These are phyloP conservation scores for Saitozyma sp. DNA, from an alignment of 768 basidiomycete genomes.

Conservation along the genomic window DNA sequence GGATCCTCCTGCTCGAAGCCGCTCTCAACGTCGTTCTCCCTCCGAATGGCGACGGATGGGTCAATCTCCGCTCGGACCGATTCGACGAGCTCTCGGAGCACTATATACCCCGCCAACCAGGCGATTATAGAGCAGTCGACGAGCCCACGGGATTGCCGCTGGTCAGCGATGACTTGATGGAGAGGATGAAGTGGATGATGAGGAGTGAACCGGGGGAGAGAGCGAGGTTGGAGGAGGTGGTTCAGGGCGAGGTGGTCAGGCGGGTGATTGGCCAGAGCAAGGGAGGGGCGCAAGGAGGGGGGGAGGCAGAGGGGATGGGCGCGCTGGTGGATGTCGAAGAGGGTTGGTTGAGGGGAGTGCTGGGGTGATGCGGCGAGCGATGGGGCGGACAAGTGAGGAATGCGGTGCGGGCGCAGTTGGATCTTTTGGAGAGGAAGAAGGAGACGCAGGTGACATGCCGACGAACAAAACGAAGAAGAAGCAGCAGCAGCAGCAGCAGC, in stretches of 20 bases:
- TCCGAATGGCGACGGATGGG: slow-evolving; percentile 82
- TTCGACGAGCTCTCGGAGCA: slow-evolving; percentile 61
- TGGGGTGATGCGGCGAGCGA: not conserved
- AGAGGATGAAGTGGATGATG: slow-evolving; percentile 41
- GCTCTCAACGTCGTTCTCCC: slow-evolving; percentile 95
- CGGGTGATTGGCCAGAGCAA: slow-evolving; percentile 10
- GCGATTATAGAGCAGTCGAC: not conserved
- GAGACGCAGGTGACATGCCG: no score
- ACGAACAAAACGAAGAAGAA: no score
- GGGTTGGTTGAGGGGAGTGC: slow-evolving; percentile 9
- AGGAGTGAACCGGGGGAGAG: slow-evolving; percentile 20
- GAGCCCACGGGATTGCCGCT: slow-evolving; percentile 14
- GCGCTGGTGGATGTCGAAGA: slow-evolving; percentile 22
- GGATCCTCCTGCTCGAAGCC: slow-evolving; percentile 92
- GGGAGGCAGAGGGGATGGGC: slow-evolving; percentile 1
- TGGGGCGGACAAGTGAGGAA: no score
- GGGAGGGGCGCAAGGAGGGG: slow-evolving; percentile 6
- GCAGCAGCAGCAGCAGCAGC: no score
- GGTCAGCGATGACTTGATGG: slow-evolving; percentile 22
- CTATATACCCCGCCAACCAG: slow-evolving; percentile 13
- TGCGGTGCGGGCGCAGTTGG: no score
- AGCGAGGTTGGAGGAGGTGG: slow-evolving; percentile 23
- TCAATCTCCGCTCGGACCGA: slow-evolving; percentile 85
- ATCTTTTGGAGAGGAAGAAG: no score
- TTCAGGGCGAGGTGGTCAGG: slow-evolving; percentile 12